A percentile compares a stretch with the other conserved stretches of the same genome.
Evolutionary conservation across 768 basidiomycete genomes (phyloP).

Genomic region (Kwoniella shandongensis): DNA sequence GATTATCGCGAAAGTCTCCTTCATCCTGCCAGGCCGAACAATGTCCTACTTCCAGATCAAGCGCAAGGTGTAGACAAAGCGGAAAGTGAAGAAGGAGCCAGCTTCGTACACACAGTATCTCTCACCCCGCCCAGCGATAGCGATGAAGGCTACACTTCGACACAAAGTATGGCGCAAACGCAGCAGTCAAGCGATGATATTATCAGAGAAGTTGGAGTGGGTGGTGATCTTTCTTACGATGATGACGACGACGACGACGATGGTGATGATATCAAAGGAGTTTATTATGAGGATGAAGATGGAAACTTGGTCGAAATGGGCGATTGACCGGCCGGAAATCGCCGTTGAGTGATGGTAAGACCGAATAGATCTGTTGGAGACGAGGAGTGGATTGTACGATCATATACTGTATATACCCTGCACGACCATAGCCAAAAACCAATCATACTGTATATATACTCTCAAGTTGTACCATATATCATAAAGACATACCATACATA

Average conservation of each 20-base stretch:
- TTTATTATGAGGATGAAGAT: conserved; percentile 32
- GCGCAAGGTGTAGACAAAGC: too few relatives aligned
- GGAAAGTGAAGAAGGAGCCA: not conserved
- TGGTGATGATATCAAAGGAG: conserved; percentile 35
- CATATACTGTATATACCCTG: too few relatives aligned
- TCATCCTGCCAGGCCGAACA: too few relatives aligned
- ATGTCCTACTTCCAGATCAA: conserved; percentile 5
- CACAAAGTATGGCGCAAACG: not conserved
- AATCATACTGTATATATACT: too few relatives aligned
- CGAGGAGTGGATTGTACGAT: too few relatives aligned
- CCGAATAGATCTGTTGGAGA: too few relatives aligned
- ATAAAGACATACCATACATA: too few relatives aligned
- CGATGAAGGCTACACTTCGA: too few relatives aligned
- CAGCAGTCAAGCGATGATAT: not conserved
- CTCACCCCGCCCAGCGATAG: not conserved
- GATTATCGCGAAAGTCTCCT: conserved; percentile 17
- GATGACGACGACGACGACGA: conserved; percentile 29
- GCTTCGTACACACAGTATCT: not conserved
- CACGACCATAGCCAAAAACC: too few relatives aligned
- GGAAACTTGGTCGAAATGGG: conserved; percentile 29
- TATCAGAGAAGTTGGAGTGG: not conserved
- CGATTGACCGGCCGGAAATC: too few relatives aligned
- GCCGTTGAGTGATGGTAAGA: too few relatives aligned
- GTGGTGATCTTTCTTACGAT: conserved; percentile 4
- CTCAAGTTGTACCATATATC: too few relatives aligned